Percentiles rank a stretch among this genome's conserved stretches.
phyloP scores from a whole-genome alignment of 805 yeast species.

The Maudiozyma bulderi region DNA sequence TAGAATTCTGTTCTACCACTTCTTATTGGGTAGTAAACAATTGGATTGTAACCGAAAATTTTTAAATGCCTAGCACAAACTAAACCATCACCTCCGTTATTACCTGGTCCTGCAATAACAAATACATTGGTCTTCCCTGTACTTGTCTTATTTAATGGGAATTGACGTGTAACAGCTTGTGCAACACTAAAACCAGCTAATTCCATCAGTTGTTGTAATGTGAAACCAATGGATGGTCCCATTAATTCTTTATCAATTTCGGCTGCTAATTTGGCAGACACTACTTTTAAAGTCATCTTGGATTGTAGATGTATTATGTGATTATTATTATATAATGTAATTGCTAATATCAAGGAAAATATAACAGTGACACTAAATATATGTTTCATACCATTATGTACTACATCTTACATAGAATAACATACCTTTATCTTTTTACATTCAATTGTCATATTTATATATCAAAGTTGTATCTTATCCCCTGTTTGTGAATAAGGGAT shows the following conservation, averaged over 20 bases:
- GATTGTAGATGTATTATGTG: background rate
- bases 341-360: too few relatives aligned
- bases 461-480: too few relatives aligned
- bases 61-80: conserved; percentile 90
- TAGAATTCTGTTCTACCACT: conserved; percentile 47
- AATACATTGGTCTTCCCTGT: conserved; percentile 42
- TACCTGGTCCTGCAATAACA: conserved; percentile 88
- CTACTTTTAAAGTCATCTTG: conserved; percentile 26
- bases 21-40: conserved; percentile 70
- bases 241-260: conserved; percentile 76
- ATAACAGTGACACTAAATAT: too few relatives aligned
- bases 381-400: too few relatives aligned
- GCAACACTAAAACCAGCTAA: conserved; percentile 94
- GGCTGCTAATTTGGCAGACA: conserved; percentile 52
- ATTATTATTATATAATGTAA: background rate
- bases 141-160: conserved; percentile 34
- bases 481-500: too few relatives aligned
- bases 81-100: conserved; percentile 92
- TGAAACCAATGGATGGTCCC: conserved; percentile 52
- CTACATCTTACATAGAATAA: too few relatives aligned
- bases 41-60: conserved; percentile 69
- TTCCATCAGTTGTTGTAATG: conserved; percentile 57
- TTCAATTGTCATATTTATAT: too few relatives aligned
- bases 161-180: conserved; percentile 61
- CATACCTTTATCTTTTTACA: too few relatives aligned